These are phyloP conservation scores for Epichloe amarillans DNA, from an alignment of 2,329 filamentous ascomycete species.

Conservation along the genomic window DNA sequence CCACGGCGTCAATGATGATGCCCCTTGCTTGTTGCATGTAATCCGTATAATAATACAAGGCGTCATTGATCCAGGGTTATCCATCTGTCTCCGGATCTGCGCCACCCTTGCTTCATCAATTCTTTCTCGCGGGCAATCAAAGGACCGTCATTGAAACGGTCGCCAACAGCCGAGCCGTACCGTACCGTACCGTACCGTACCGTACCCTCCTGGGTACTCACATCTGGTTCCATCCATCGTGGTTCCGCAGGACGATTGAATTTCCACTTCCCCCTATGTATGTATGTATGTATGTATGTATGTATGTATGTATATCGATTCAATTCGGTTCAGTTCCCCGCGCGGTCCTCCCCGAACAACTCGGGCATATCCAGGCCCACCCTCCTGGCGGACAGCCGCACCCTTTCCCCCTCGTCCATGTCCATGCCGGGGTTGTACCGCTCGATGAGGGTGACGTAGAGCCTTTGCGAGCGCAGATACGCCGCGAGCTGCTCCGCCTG, in stretches of 20 bases:
- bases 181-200: too few species aligned
- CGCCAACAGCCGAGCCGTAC: too few species aligned
- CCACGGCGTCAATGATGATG: neutral
- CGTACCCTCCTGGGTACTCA: too few species aligned
- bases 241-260: too few species aligned
- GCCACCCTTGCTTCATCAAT: too few species aligned
- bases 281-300: too few species aligned
- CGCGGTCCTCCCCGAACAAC: constrained; percentile 28
- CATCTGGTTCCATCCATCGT: neutral
- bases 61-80: neutral
- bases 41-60: neutral
- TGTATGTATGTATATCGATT: too few species aligned
- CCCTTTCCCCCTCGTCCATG: constrained; percentile 74
- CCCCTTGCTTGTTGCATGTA: neutral
- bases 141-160: neutral
- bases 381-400: constrained; percentile 69
- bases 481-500: constrained; percentile 61
- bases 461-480: constrained; percentile 75
- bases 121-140: too few species aligned
- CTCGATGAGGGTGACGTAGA: constrained; percentile 70
- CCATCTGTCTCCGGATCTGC: too few species aligned
- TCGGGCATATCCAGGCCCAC: constrained; percentile 82
- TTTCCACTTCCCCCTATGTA: too few species aligned
- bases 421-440: constrained; percentile 88
- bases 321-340: neutral